A percentile compares a stretch with the other conserved stretches of the same genome.
These are phyloP conservation scores for Rhizopogon rudus DNA, from an alignment of 768 basidiomycete species.

Conservation along the genomic window DNA sequence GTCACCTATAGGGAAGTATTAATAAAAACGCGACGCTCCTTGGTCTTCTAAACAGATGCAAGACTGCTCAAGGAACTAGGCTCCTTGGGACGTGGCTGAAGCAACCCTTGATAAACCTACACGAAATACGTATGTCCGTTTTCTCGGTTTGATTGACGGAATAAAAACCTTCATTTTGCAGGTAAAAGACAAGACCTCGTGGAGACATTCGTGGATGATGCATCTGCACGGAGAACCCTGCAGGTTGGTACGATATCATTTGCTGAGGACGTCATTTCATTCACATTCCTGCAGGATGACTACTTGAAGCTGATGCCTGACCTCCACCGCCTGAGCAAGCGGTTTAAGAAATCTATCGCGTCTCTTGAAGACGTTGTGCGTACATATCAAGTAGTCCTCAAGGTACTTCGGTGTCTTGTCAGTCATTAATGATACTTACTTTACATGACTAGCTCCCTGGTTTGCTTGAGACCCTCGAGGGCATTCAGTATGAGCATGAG, in stretches of 20 bases:
- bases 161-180: slow-evolving; percentile 21
- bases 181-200: slow-evolving; percentile 87
- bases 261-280: not conserved
- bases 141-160: not conserved
- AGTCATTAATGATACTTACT: not conserved
- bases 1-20: slow-evolving; percentile 40
- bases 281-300: slow-evolving; percentile 54
- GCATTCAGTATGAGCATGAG: slow-evolving; percentile 37
- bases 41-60: slow-evolving; percentile 90
- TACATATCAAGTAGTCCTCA: slow-evolving; percentile 88
- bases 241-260: slow-evolving; percentile 44
- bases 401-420: slow-evolving; percentile 38
- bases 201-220: slow-evolving; percentile 78
- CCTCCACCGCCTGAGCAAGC: slow-evolving; percentile 85
- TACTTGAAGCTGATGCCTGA: slow-evolving; percentile 92
- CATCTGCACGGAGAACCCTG: slow-evolving; percentile 61
- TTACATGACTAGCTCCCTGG: slow-evolving; percentile 58
- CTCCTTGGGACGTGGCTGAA: slow-evolving; percentile 91
- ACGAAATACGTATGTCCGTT: slow-evolving; percentile 69
- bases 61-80: slow-evolving; percentile 90
- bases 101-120: slow-evolving; percentile 90
- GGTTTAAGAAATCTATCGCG: slow-evolving; percentile 81
- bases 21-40: slow-evolving; percentile 84
- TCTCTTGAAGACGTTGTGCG: slow-evolving; percentile 93
- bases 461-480: slow-evolving; percentile 61